phyloP scores from a whole-genome alignment of 768 basidiomycete species.

The Grammothele lineata region DNA sequence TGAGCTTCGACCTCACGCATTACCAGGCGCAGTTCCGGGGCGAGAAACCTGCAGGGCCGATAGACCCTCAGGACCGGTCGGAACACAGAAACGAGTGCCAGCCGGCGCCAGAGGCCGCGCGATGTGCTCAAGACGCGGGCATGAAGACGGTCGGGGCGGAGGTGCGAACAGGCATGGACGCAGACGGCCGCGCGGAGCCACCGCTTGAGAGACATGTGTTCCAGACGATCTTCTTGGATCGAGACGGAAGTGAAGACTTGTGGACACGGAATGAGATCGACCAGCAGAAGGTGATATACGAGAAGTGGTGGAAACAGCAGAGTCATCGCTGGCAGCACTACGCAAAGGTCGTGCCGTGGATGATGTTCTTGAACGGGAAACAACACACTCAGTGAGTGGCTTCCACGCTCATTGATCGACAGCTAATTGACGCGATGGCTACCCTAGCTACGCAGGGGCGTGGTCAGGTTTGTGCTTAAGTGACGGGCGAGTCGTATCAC shows the following conservation, averaged over 20 bases:
- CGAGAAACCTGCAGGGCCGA: constrained; percentile 24
- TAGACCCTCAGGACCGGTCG: constrained; percentile 14
- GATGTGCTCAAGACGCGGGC: constrained; percentile 6
- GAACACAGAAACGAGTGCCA: constrained; percentile 19
- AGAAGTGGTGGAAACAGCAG: constrained; percentile 54
- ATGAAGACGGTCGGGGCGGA: constrained; percentile 9
- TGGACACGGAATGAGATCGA: constrained; percentile 42
- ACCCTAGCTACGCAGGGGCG: constrained; percentile 25
- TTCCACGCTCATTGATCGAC: not conserved
- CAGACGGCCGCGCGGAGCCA: constrained; percentile 21
- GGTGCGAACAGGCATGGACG: constrained; percentile 17
- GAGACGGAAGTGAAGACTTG: constrained; percentile 33
- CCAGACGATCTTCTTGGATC: constrained; percentile 47
- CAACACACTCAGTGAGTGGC: constrained; percentile 28
- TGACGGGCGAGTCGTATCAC: not conserved
- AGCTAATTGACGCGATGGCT: not conserved
- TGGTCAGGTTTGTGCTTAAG: constrained; percentile 26
- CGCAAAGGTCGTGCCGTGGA: constrained; percentile 33
- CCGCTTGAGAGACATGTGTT: constrained; percentile 41
- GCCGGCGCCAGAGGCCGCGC: constrained; percentile 5
- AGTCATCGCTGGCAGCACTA: constrained; percentile 48
- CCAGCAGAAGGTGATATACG: constrained; percentile 33
- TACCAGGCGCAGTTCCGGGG: constrained; percentile 43
- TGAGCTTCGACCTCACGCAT: constrained; percentile 47
- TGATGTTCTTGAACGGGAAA: constrained; percentile 36